Evolutionary conservation across 2,329 filamentous ascomycete genomes (phyloP), one percentile per base, ranked within the genome.

Genomic region (Ophiostoma australiae): DNA sequence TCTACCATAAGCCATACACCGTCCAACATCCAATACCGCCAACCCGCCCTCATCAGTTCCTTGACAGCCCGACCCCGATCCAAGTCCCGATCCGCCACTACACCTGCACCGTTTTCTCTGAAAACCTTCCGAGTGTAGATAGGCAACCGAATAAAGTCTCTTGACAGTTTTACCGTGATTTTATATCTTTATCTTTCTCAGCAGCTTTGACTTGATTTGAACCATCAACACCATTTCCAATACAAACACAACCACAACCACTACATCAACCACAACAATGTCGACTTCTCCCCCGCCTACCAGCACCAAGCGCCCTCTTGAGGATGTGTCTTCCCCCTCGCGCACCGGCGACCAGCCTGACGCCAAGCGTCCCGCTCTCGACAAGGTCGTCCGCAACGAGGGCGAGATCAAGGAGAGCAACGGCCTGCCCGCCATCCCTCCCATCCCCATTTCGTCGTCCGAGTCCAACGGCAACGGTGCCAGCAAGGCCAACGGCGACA

Each of bases 251-350:
- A 48, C 44, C 10, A 58, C 11, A 79, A 77, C 77, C n/a, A 48
- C 79, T 23, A 58, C 67, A 67, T 37, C 41, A 55, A 55, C 78
- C 77, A 1, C 31, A 67, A 71, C 52, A 58, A 94, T 94, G 91
- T 93, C 91, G 82, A 86, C 90, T 74, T 93, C 87, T 75, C 88
- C 87, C 39, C 87, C 68, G 73, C 84, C 85, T 72, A 88, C 92
- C 78, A 90, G 88, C 76, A 84, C 87, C 74, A 99, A 99, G 87
- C 93, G 95, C 78, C 95, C 95, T 73, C 89, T 99, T 75, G 95
- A 99, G 85, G 95, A 98, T 79, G 91, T 94, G 13, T 98, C 95
- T 23, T 99, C 95, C 11, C 95, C 95, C 48, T 97, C 93, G 41
- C 91, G 91, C 74, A 90, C 91, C 55, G 93, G 88, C 79, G 95